A percentile compares a stretch with the other conserved stretches of the same genome.
Conservation (phyloP, 2,329 filamentous ascomycete species). For the Lithohypha guttulata region DNA sequence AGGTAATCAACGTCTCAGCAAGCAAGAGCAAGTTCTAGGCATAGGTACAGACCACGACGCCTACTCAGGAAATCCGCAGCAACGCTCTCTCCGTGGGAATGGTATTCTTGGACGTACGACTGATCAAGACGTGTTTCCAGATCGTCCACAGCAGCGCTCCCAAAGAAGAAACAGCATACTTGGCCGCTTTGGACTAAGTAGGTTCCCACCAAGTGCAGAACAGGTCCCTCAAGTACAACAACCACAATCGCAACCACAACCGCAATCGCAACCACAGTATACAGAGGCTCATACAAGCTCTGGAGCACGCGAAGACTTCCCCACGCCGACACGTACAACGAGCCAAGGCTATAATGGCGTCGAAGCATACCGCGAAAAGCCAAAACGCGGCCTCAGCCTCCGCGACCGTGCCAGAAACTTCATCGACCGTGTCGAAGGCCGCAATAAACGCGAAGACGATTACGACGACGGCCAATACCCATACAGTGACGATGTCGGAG, state of each 20-base stretch:
- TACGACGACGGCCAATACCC: neutral
- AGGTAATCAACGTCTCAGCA: conserved; percentile 13
- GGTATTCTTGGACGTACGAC: conserved; percentile 13
- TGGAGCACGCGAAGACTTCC: no score
- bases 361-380: conserved; percentile 25
- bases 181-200: conserved; percentile 11
- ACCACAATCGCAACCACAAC: conserved; percentile 1
- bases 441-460: neutral
- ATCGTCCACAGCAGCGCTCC: conserved; percentile 9
- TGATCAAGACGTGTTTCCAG: conserved; percentile 6
- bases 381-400: conserved; percentile 19
- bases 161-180: conserved; percentile 19
- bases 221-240: conserved; percentile 3
- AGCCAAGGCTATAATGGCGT: conserved; percentile 24
- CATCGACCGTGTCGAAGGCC: conserved; percentile 1
- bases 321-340: no score
- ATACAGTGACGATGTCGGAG: conserved; percentile 9
- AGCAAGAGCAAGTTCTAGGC: conserved; percentile 17
- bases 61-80: conserved; percentile 9
- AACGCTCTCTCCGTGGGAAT: conserved; percentile 14
- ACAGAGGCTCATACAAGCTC: neutral
- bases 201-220: conserved; percentile 4
- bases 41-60: conserved; percentile 10
- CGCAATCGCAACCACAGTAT: neutral
- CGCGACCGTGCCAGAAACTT: conserved; percentile 3